phyloP scores from a whole-genome alignment of 192 early-diverging fungal species.

The Blastocladiella britannica region DNA sequence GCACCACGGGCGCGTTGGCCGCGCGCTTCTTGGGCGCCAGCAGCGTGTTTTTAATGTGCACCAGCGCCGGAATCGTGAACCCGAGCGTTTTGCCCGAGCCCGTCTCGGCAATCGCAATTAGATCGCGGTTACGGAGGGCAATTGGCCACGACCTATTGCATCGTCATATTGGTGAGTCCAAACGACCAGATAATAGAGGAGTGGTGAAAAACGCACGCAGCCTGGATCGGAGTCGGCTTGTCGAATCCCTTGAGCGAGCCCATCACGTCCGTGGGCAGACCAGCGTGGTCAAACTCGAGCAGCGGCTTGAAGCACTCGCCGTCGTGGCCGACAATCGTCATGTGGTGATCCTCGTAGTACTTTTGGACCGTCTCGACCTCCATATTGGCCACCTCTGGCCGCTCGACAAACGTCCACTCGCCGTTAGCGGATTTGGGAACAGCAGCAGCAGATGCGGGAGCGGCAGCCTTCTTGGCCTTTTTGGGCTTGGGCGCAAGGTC shows the following conservation, averaged over 20 bases:
- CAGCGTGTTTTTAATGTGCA: conserved; percentile 95
- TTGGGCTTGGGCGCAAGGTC: no score
- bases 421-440: no score
- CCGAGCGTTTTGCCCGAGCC: conserved; percentile 91
- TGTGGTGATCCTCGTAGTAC: conserved; percentile 39
- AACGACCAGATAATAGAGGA: no score
- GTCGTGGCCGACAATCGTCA: conserved; percentile 33
- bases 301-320: conserved; percentile 27
- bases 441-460: no score
- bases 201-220: no score
- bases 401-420: conserved; percentile 32
- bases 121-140: conserved; percentile 84
- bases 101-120: conserved; percentile 75
- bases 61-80: conserved; percentile 82
- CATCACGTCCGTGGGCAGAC: conserved; percentile 43
- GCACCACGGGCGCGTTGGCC: conserved; percentile 28
- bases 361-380: conserved; percentile 10
- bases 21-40: conserved; percentile 82
- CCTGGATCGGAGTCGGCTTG: conserved; percentile 84
- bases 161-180: no score
- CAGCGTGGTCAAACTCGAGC: conserved; percentile 51
- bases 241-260: conserved; percentile 43
- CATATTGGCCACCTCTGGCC: conserved; percentile 9
- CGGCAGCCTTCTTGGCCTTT: no score
- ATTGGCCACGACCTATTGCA: conserved; percentile 91